These are phyloP conservation scores for Cyamopsis tetragonoloba DNA, from an alignment of 306 rosid genomes.

Conservation along the genomic window DNA sequence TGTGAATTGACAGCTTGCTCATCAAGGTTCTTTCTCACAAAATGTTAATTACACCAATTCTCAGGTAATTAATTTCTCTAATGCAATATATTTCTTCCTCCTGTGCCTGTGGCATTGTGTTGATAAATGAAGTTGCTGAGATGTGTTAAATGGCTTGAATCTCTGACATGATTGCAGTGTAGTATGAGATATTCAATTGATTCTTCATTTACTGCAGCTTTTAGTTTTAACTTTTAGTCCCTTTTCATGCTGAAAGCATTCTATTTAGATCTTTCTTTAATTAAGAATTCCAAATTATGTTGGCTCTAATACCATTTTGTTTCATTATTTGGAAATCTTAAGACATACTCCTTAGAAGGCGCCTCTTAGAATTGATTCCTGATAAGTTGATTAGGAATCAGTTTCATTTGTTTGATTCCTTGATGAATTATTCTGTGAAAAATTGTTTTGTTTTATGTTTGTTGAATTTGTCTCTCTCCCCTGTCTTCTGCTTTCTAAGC, in stretches of 20 bases:
- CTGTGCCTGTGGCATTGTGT: neutral
- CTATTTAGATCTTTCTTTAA: neutral
- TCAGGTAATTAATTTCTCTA: slow-evolving; percentile 40
- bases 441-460: neutral
- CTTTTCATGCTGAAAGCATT: neutral
- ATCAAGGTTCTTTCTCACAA: slow-evolving; percentile 70
- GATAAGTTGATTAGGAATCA: neutral
- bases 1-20: slow-evolving; percentile 45
- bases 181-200: neutral
- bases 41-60: slow-evolving; percentile 54
- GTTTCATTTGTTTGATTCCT: neutral
- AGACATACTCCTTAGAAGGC: neutral
- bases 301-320: neutral
- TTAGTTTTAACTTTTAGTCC: neutral
- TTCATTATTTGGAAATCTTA: neutral
- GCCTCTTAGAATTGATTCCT: neutral
- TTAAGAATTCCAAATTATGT: neutral
- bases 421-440: neutral
- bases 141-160: neutral
- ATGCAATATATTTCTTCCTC: neutral
- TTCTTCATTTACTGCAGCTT: neutral
- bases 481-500: neutral
- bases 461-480: neutral
- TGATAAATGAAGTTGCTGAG: slow-evolving; percentile 6
- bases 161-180: neutral